Evolutionary conservation across 805 yeast genomes (phyloP).

Genomic region (Teunomyces lycoperdinae): DNA sequence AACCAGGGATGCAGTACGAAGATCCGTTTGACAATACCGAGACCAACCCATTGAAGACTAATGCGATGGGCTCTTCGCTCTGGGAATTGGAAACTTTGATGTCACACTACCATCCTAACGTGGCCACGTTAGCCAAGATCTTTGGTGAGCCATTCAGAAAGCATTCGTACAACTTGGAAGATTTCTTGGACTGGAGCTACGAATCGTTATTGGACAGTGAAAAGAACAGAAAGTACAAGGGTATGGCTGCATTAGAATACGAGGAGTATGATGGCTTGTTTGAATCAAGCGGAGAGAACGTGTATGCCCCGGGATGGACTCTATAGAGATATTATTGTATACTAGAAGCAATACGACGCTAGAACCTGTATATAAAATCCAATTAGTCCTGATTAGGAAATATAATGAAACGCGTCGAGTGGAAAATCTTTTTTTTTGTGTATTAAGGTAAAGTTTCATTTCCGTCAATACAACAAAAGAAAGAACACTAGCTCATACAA

Average conservation of each 20-base stretch:
- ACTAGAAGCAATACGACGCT: not conserved
- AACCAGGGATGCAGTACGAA: slow-evolving; percentile 23
- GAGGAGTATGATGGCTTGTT: slow-evolving; percentile 49
- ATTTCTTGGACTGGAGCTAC: slow-evolving; percentile 90
- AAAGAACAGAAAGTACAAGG: slow-evolving; percentile 58
- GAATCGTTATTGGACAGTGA: slow-evolving; percentile 62
- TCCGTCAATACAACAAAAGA: not conserved
- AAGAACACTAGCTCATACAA: not conserved
- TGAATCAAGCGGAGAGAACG: slow-evolving; percentile 14
- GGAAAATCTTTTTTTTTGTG: not conserved
- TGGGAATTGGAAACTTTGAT: slow-evolving; percentile 88
- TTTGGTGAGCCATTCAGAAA: slow-evolving; percentile 89
- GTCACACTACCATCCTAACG: slow-evolving; percentile 91
- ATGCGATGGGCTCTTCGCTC: slow-evolving; percentile 79
- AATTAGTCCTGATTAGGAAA: slow-evolving; percentile 23
- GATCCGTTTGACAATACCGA: slow-evolving; percentile 73
- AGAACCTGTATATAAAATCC: not conserved
- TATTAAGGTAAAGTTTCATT: not conserved
- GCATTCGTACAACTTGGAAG: slow-evolving; percentile 84
- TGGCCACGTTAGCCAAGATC: slow-evolving; percentile 86
- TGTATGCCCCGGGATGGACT: slow-evolving; percentile 29
- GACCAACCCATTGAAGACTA: slow-evolving; percentile 70
- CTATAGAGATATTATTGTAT: slow-evolving; percentile 5
- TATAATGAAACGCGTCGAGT: slow-evolving; percentile 25
- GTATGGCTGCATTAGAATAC: slow-evolving; percentile 75